phyloP scores from a whole-genome alignment of 202 grass and related monocot genomes.

The Saccharum hybrid region DNA sequence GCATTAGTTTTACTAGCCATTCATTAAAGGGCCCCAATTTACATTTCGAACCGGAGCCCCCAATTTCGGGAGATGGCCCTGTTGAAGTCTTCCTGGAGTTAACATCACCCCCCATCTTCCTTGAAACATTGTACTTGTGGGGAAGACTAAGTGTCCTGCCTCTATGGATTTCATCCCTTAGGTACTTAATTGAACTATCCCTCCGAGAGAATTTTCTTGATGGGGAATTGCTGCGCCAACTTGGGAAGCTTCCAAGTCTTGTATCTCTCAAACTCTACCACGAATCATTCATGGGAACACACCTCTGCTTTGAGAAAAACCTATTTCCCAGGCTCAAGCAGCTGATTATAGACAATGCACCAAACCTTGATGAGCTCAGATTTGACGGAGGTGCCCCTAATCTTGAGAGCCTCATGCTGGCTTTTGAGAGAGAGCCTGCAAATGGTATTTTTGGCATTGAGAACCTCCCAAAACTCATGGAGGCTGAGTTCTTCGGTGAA shows the following conservation, averaged over 20 bases:
- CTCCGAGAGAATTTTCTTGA: not conserved
- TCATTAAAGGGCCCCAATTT: no score
- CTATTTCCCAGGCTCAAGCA: slow-evolving; percentile 16
- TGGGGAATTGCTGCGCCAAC: not conserved
- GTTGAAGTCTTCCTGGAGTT: not conserved
- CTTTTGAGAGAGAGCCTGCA: not conserved
- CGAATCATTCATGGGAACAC: not conserved
- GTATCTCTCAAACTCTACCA: slow-evolving; percentile 28
- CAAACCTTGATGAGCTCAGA: not conserved
- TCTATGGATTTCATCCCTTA: slow-evolving; percentile 12
- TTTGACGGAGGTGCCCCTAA: slow-evolving; percentile 22
- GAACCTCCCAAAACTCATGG: not conserved
- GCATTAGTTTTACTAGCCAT: no score
- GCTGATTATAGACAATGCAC: slow-evolving; percentile 16
- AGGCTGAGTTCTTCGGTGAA: slow-evolving; percentile 15
- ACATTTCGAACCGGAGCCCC: no score
- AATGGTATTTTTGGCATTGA: slow-evolving; percentile 1
- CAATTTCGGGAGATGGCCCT: no score
- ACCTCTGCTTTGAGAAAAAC: not conserved
- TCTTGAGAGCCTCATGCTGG: slow-evolving; percentile 26
- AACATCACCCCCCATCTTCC: not conserved
- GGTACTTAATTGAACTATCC: not conserved
- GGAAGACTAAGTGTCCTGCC: not conserved
- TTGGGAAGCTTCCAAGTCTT: slow-evolving; percentile 30
- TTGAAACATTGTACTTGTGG: not conserved